These are phyloP conservation scores for Neopestalotiopsis clavispora DNA, from an alignment of 2,329 filamentous ascomycete species.

Conservation along the genomic window DNA sequence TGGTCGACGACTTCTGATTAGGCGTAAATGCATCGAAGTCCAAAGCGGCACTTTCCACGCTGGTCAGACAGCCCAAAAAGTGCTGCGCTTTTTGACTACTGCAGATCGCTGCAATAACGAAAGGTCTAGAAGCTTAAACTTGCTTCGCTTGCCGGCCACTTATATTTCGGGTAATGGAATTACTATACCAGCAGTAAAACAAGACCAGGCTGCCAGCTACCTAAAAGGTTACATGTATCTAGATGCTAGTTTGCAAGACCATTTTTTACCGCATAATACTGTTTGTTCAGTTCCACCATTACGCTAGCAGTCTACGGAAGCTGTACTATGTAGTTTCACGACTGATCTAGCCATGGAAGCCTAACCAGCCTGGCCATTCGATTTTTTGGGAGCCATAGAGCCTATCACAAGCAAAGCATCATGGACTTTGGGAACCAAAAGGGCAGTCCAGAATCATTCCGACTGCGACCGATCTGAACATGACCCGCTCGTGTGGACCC, in stretches of 20 bases:
- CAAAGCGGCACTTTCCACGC: neutral
- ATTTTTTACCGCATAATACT: neutral
- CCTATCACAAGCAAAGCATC: neutral
- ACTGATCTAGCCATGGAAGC: neutral
- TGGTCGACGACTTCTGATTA: neutral
- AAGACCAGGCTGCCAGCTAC: neutral
- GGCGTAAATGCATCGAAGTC: slow-evolving; percentile 11
- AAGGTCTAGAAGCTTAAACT: neutral
- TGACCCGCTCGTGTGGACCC: slow-evolving; percentile 11
- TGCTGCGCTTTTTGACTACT: neutral
- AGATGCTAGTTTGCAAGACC: neutral
- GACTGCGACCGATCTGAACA: neutral
- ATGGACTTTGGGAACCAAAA: neutral
- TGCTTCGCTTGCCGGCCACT: neutral
- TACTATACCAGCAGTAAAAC: slow-evolving; percentile 2
- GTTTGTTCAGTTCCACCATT: neutral
- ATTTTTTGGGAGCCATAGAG: neutral
- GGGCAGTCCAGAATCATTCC: slow-evolving; percentile 3
- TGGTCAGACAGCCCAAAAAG: neutral
- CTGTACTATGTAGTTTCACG: neutral
- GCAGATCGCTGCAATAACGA: neutral
- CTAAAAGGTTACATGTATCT: too few species aligned
- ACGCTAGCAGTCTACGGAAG: neutral
- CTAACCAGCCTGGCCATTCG: neutral
- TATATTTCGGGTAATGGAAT: neutral